Percentiles rank a stretch among this genome's conserved stretches.
Conservation (phyloP, 805 yeast species). For the Candida methanosorbosa region DNA sequence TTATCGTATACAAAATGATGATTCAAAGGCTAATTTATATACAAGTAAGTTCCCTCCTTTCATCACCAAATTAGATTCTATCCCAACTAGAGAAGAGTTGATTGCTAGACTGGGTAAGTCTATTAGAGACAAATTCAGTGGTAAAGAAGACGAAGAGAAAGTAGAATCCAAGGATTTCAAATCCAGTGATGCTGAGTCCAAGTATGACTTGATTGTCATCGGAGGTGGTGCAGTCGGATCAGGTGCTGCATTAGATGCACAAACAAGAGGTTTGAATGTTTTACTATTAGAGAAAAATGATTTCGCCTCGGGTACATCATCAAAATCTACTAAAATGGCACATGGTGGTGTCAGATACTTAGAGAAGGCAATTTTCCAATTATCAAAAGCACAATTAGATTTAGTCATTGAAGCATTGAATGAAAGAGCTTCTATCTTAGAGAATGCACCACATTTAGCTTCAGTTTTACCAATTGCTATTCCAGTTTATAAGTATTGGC, state of each 20-base stretch:
- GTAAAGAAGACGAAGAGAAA: slow-evolving; percentile 1
- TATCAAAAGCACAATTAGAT: slow-evolving; percentile 83
- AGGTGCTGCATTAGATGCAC: slow-evolving; percentile 88
- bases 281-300: slow-evolving; percentile 82
- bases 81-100: slow-evolving; percentile 50
- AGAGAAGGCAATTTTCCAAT: slow-evolving; percentile 90
- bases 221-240: slow-evolving; percentile 98
- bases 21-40: not conserved
- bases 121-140: slow-evolving; percentile 2
- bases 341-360: slow-evolving; percentile 96
- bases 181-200: slow-evolving; percentile 29
- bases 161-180: slow-evolving; percentile 3
- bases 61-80: slow-evolving; percentile 33
- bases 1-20: no score
- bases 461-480: slow-evolving; percentile 85
- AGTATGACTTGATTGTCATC: slow-evolving; percentile 74
- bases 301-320: slow-evolving; percentile 88
- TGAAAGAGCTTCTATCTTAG: slow-evolving; percentile 77
- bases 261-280: slow-evolving; percentile 83
- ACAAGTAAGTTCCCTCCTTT: slow-evolving; percentile 29
- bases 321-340: slow-evolving; percentile 92
- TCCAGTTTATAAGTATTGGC: slow-evolving; percentile 96
- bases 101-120: slow-evolving; percentile 33
- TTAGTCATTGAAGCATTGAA: slow-evolving; percentile 83
- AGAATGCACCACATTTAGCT: slow-evolving; percentile 89